A percentile compares a stretch with the other conserved stretches of the same genome.
phyloP scores from a whole-genome alignment of 106 monocot species.

The Apostasia shenzhenica region DNA sequence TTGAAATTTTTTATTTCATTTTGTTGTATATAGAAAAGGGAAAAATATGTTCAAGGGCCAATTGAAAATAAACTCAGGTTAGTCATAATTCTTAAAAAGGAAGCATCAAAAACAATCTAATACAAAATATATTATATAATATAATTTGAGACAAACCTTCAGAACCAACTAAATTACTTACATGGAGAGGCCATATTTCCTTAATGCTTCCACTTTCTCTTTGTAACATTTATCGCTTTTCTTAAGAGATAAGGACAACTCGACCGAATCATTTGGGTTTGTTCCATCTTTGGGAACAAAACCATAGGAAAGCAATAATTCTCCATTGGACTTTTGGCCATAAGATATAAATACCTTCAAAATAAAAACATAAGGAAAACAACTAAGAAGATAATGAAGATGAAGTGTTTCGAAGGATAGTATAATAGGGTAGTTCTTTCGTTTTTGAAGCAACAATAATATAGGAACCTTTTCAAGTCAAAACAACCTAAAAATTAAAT shows the following conservation, averaged over 20 bases:
- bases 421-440: neutral
- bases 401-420: neutral
- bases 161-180: conserved; percentile 29
- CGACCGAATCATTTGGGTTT: conserved; percentile 92
- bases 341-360: conserved; percentile 96
- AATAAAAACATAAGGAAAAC: neutral
- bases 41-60: too few species aligned
- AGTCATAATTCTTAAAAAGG: neutral
- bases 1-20: too few species aligned
- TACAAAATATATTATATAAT: neutral
- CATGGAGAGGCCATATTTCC: conserved; percentile 69
- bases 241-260: conserved; percentile 60
- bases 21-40: too few species aligned
- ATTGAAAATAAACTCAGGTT: too few species aligned
- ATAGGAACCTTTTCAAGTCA: neutral
- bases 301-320: conserved; percentile 95
- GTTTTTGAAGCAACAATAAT: too few species aligned
- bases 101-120: neutral
- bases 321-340: conserved; percentile 95
- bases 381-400: neutral
- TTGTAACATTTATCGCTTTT: conserved; percentile 73
- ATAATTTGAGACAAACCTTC: neutral
- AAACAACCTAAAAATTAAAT: neutral
- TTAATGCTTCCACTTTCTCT: conserved; percentile 63
- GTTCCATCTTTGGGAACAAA: conserved; percentile 95